phyloP scores from a whole-genome alignment of 1,284 basidiomycete species.

The Pisolithus thermaeus region DNA sequence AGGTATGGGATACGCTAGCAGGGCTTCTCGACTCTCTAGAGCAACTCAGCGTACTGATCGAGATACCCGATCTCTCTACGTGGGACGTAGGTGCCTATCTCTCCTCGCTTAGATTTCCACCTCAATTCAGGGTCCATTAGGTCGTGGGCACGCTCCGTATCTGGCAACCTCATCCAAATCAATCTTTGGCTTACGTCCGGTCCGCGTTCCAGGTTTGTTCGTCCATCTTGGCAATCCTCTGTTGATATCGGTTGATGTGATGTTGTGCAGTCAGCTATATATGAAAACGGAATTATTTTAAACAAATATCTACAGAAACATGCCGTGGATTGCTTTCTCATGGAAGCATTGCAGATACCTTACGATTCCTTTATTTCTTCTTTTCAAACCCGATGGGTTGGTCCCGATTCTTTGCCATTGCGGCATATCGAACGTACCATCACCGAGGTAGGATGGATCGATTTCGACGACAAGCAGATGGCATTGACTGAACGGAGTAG shows the following conservation, averaged over 20 bases:
- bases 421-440: slow-evolving; percentile 49
- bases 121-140: slow-evolving; percentile 27
- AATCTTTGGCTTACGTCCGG: slow-evolving; percentile 50
- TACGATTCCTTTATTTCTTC: slow-evolving; percentile 40
- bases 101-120: background rate
- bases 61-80: slow-evolving; percentile 39
- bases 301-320: slow-evolving; percentile 46
- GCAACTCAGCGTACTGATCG: slow-evolving; percentile 45
- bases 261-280: slow-evolving; percentile 48
- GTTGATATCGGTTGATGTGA: slow-evolving; percentile 5
- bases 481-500: slow-evolving; percentile 29
- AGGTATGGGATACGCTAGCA: slow-evolving; percentile 50
- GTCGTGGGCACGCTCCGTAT: slow-evolving; percentile 44
- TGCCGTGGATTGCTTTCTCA: slow-evolving; percentile 61
- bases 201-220: slow-evolving; percentile 51
- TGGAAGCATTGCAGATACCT: slow-evolving; percentile 51
- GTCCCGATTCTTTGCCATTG: slow-evolving; percentile 30
- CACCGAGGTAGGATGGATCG: slow-evolving; percentile 39
- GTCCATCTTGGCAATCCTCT: background rate
- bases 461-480: background rate
- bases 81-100: slow-evolving; percentile 51
- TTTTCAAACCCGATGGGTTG: slow-evolving; percentile 35
- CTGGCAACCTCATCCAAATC: slow-evolving; percentile 38
- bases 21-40: slow-evolving; percentile 52
- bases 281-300: slow-evolving; percentile 49